Conservation (phyloP, 768 basidiomycete species). For the Trametes gibbosa region DNA sequence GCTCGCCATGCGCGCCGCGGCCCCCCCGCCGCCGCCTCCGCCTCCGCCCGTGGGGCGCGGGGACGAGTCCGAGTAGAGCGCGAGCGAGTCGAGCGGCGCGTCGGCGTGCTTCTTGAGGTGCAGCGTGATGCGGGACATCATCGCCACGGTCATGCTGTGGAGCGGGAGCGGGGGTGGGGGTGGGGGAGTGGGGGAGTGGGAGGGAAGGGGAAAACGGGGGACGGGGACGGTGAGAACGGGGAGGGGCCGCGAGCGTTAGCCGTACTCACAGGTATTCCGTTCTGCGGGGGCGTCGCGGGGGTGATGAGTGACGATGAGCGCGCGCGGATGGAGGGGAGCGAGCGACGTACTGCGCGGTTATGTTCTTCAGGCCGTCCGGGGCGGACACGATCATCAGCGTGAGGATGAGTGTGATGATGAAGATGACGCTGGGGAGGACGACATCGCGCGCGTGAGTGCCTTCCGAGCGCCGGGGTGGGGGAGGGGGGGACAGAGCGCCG, state of each 20-base stretch:
- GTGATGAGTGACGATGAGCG: neutral
- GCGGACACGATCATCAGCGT: constrained; percentile 39
- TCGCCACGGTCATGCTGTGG: constrained; percentile 43
- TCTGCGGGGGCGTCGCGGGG: constrained; percentile 13
- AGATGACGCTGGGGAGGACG: constrained; percentile 33
- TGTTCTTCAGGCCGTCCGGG: constrained; percentile 31
- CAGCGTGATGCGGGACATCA: constrained; percentile 70
- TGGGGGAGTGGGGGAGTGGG: neutral
- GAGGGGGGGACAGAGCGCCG: no score
- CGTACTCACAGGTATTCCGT: constrained; percentile 40
- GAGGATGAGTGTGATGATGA: constrained; percentile 35
- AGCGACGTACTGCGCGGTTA: constrained; percentile 35
- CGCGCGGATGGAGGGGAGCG: neutral
- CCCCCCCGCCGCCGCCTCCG: no score
- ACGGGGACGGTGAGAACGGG: no score
- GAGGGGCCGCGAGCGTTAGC: no score
- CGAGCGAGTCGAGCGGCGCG: constrained; percentile 3
- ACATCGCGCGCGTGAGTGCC: no score
- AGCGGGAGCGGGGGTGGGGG: neutral
- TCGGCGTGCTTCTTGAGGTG: constrained; percentile 44
- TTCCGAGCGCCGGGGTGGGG: no score
- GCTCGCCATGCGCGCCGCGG: neutral
- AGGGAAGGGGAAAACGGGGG: no score
- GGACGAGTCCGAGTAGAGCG: neutral
- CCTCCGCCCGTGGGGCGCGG: no score